Percentiles rank a stretch among this genome's conserved stretches.
Conservation (phyloP, 306 rosid genomes). For the Carpinus fangiana region DNA sequence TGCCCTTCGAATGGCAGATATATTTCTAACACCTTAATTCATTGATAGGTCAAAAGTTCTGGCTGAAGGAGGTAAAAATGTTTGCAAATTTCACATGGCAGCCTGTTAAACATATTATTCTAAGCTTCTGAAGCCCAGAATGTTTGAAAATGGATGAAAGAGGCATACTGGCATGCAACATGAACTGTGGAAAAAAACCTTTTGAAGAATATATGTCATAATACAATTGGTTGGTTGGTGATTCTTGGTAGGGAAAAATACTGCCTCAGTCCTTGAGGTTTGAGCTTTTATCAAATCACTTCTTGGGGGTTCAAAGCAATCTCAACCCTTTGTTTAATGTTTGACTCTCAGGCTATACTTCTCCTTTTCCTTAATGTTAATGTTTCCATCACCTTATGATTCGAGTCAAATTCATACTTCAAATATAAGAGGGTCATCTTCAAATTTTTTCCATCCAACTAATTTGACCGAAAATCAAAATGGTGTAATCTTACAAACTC, state of each 20-base stretch:
- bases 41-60: background rate
- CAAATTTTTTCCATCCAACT: background rate
- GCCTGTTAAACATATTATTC: background rate
- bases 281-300: too few relatives aligned
- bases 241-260: too few relatives aligned
- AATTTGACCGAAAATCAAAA: background rate
- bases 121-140: background rate
- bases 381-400: slow-evolving; percentile 5
- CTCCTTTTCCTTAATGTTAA: background rate
- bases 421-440: background rate
- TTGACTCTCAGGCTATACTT: background rate
- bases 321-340: slow-evolving; percentile 87
- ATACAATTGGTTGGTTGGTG: too few relatives aligned
- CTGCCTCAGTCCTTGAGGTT: too few relatives aligned
- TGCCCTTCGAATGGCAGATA: slow-evolving; percentile 15
- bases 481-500: background rate
- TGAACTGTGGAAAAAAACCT: background rate
- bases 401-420: background rate
- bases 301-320: slow-evolving; percentile 46
- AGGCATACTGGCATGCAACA: background rate
- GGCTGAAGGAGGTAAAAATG: background rate
- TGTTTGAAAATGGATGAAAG: background rate
- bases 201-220: background rate
- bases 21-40: background rate
- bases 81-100: background rate